Base-by-base conservation (phyloP, 2,329 filamentous ascomycete genomes). In the Xylaria hypoxylon region DNA sequence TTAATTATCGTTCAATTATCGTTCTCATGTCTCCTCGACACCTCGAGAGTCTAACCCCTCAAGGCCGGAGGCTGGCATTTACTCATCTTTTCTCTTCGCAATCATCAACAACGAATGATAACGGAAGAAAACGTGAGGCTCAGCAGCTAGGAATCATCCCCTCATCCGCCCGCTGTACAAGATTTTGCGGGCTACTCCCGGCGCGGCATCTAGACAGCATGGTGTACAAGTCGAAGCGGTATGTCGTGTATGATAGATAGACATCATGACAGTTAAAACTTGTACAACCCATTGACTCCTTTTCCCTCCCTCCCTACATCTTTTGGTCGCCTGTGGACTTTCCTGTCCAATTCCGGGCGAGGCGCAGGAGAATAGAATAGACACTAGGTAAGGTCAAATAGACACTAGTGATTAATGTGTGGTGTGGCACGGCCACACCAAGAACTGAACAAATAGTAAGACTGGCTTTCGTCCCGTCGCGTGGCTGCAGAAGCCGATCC, bases 361-460 rank as follows among this genome's bases (percentile, higher is more conserved):
- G 56, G 56, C 57, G 58, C 62, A 65, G 48, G 62, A 68, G 62
- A 61, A 71, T 62, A 65, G 28, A 65, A 65, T 35, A 55, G 64
- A 70, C 68, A 67, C 65, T 65, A 70, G 63, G 68, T 50, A 45
- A 44, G 22, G 48, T 55, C 22, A n/a, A 40, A 63, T 72, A 73
- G 69, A 73, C 69, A 73, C 68, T 69, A 70, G 67, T 62, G 71
- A 73, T 72, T 72, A 72, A 67, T 64, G 56, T 51, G 59, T 59
- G 64, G 56, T 59, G 61, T 64, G 65, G 52, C 64, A 64, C 57
- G 51, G 55, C 40, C 52, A 63, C 51, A 64, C 38, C 42, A 56
- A 60, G 40, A 47, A 65, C 35, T 45, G 62, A 48, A 62, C 53
- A n/a, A 26, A 60, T 45, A 62, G 28, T 22, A 26, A 56, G 38